Conservation (phyloP, 495 filamentous ascomycete genomes). For the Neurospora sp. region DNA sequence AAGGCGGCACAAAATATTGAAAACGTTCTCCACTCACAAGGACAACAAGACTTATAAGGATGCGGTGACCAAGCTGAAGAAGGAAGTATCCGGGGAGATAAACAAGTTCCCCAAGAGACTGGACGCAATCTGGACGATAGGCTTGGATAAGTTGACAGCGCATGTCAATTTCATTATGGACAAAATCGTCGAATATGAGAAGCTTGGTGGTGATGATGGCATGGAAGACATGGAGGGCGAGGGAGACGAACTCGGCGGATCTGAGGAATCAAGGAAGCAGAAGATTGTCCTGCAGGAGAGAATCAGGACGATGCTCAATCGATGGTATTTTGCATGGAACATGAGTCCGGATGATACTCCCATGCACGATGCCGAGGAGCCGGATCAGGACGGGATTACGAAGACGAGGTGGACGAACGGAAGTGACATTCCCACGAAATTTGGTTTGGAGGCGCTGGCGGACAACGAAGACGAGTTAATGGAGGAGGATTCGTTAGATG, state of each 20-base stretch:
- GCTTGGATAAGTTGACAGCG: neutral
- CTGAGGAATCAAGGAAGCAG: neutral
- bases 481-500: neutral
- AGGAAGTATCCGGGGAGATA: neutral
- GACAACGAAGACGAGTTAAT: neutral
- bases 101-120: neutral
- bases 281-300: neutral
- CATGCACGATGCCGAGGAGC: neutral
- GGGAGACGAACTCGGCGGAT: neutral
- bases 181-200: conserved; percentile 4
- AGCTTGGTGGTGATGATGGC: neutral
- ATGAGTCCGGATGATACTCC: neutral
- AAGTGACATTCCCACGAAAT: neutral
- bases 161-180: conserved; percentile 1
- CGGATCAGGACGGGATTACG: neutral
- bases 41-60: neutral
- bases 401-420: neutral
- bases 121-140: neutral
- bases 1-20: neutral
- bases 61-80: neutral
- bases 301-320: neutral
- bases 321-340: neutral
- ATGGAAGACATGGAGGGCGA: neutral
- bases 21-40: neutral
- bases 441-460: neutral